phyloP scores from a whole-genome alignment of 805 yeast genomes.

The Pichia thaimueangensis region DNA sequence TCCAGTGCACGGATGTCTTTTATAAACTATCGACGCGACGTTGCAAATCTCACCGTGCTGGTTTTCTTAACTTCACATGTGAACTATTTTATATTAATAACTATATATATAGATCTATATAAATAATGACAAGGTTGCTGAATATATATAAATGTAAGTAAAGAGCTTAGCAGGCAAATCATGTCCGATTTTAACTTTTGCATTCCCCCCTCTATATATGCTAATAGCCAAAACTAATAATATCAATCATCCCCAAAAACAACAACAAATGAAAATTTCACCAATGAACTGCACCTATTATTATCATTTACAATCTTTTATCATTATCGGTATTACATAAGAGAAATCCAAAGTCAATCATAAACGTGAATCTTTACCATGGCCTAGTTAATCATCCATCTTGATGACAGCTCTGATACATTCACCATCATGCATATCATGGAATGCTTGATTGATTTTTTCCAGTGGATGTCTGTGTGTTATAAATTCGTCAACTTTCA shows the following conservation, averaged over 20 bases:
- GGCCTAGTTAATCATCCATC: constrained; percentile 23
- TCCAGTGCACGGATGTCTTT: no score
- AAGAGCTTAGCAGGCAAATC: constrained; percentile 2
- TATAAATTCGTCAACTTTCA: constrained; percentile 91
- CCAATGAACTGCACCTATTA: no score
- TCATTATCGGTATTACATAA: neutral
- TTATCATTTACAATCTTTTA: no score
- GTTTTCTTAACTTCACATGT: no score
- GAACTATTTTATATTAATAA: neutral
- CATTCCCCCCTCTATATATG: no score
- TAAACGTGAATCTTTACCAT: constrained; percentile 6
- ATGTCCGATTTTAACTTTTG: neutral
- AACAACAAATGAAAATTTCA: no score
- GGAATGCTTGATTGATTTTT: constrained; percentile 82
- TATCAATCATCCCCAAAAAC: no score
- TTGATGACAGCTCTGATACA: constrained; percentile 82
- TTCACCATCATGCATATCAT: constrained; percentile 89
- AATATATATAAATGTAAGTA: constrained; percentile 3
- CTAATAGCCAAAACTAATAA: no score
- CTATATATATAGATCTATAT: no score
- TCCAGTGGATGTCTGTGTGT: constrained; percentile 80
- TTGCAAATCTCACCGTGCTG: no score
- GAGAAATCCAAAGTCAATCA: neutral
- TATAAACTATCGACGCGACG: no score
- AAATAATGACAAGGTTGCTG: neutral